A percentile compares a stretch with the other conserved stretches of the same genome.
phyloP scores from a whole-genome alignment of 495 filamentous ascomycete genomes.

The Penicillium arizonense region DNA sequence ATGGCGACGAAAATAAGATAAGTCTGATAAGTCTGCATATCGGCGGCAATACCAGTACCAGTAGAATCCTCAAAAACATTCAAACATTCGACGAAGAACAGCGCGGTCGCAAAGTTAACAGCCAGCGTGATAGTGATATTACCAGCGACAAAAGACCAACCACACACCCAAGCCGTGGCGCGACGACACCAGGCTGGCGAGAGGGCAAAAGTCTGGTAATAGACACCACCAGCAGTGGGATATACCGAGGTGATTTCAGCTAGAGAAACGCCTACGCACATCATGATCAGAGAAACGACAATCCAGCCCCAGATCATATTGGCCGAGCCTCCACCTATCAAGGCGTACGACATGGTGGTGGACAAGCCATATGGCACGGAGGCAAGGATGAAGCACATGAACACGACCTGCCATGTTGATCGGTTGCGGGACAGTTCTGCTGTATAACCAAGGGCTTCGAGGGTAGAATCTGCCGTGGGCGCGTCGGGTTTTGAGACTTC shows the following conservation, averaged over 20 bases:
- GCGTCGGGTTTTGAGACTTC: too few relatives aligned
- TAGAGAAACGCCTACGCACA: constrained; percentile 61
- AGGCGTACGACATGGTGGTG: constrained; percentile 59
- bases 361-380: constrained; percentile 57
- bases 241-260: constrained; percentile 66
- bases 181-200: constrained; percentile 48
- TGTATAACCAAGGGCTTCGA: constrained; percentile 50
- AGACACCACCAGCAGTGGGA: constrained; percentile 60
- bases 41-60: constrained; percentile 22
- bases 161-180: constrained; percentile 61
- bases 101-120: constrained; percentile 29
- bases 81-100: constrained; percentile 18
- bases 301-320: constrained; percentile 63
- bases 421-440: constrained; percentile 53
- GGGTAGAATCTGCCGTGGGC: constrained; percentile 15
- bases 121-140: constrained; percentile 53
- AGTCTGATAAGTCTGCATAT: constrained; percentile 38
- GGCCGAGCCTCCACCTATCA: constrained; percentile 56
- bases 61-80: constrained; percentile 40
- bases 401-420: constrained; percentile 39
- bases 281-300: constrained; percentile 59
- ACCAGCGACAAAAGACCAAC: constrained; percentile 66
- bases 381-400: constrained; percentile 46
- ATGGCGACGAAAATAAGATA: constrained; percentile 58
- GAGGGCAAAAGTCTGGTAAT: constrained; percentile 65